A percentile compares a stretch with the other conserved stretches of the same genome.
These are phyloP conservation scores for Teratosphaeria gauchensis DNA, from an alignment of 2,329 filamentous ascomycete species.

Conservation along the genomic window DNA sequence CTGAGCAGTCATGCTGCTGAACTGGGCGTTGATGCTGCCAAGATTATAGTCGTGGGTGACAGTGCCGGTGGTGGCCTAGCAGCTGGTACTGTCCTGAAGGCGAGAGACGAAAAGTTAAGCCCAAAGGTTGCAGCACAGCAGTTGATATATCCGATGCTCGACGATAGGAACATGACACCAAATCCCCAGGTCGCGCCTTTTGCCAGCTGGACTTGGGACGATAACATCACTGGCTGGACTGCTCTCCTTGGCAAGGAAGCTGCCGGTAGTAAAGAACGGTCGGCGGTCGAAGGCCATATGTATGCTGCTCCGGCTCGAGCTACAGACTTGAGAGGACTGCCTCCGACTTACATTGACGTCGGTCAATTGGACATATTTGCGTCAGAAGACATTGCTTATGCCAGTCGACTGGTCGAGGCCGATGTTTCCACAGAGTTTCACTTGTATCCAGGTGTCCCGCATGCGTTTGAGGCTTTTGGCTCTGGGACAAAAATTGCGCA, in stretches of 20 bases:
- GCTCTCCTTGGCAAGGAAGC: conserved; percentile 29
- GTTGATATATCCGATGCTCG: conserved; percentile 40
- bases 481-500: not conserved
- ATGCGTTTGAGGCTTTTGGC: conserved; percentile 28
- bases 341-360: conserved; percentile 36
- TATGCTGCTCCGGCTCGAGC: conserved; percentile 2
- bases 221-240: conserved; percentile 35
- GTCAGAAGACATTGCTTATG: conserved; percentile 34
- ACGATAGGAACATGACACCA: conserved; percentile 31
- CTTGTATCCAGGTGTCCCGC: conserved; percentile 34
- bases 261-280: conserved; percentile 21
- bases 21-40: conserved; percentile 32
- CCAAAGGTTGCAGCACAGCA: conserved; percentile 32
- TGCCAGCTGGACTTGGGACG: conserved; percentile 28
- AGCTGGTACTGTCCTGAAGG: conserved; percentile 27
- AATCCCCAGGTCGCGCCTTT: conserved; percentile 25
- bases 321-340: conserved; percentile 29
- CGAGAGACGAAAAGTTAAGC: conserved; percentile 20
- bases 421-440: conserved; percentile 37
- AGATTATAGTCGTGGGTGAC: conserved; percentile 34
- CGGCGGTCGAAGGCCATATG: not conserved
- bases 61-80: conserved; percentile 37
- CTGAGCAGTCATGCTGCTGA: conserved; percentile 28
- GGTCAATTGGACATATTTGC: conserved; percentile 37
- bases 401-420: conserved; percentile 30